Evolutionary conservation across 2,329 filamentous ascomycete species (phyloP), one percentile per base, ranked within the genome.

Genomic region (Dryadomyces sulphureus): DNA sequence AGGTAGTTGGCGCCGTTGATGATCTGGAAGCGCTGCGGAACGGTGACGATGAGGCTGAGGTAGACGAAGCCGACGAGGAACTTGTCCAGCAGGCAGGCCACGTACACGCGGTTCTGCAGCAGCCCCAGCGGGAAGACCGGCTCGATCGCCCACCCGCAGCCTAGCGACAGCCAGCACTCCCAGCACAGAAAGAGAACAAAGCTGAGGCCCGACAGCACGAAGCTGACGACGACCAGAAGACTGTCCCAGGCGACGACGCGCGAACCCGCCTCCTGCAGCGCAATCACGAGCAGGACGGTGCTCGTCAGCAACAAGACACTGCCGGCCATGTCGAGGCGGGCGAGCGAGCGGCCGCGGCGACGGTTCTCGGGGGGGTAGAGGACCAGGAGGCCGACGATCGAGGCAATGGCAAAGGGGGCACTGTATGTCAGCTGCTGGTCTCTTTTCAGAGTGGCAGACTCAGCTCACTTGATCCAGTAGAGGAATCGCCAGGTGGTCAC

Each of bases 21-120:
- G 34, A 79, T 70, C 49, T 80, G 75, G 43, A 78, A 75, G 7
- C 74, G 63, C 51, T 80, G 72, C 1, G 77, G 76, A 5, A 81
- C 65, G 27, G 70, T 66, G 47, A 79, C 69, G 12, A 74, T 68
- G n/a, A 77, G 64, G 5, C 72, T 63, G 20, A 80, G 69, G 49
- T 77, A 79, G 0, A 70, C 64, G 44, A 73, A 76, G 2, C 75
- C 75, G 0, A 70, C 70, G 17, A 79, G 62, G 16, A 79, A 59
- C 2, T 74, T 77, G 22, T 71, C 67, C 72, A 73, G 48, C 4
- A 75, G 58, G 20, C 67, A 69, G 4, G 67, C 63, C 22, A 68
- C 59, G 48, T 75, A 78, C 5, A 73, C 70, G 2, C 72, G 62
- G 11, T 65, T 61, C 9, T 59, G 55, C 20, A 70, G 64, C 1